A percentile compares a stretch with the other conserved stretches of the same genome.
These are phyloP conservation scores for Nicotiana otophora DNA, from an alignment of 257 asterid species.

Conservation along the genomic window DNA sequence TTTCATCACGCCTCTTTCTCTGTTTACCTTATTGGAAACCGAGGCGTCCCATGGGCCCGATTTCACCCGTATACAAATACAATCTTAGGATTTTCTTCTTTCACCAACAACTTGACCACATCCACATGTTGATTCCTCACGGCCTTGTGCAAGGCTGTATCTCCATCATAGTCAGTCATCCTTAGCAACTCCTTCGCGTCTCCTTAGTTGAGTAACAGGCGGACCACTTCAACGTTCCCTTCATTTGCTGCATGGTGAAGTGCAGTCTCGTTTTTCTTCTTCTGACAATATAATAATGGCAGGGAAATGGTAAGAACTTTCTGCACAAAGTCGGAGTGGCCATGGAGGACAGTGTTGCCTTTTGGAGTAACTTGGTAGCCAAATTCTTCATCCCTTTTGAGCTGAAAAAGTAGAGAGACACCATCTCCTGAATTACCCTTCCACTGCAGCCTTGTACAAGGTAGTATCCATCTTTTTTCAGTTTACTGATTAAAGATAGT, in stretches of 20 bases:
- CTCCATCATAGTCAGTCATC: not conserved
- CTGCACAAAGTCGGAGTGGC: not conserved
- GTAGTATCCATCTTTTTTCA: not conserved
- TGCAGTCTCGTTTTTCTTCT: not conserved
- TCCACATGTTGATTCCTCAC: not conserved
- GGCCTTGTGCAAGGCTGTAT: constrained; percentile 12
- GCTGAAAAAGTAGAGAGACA: not conserved
- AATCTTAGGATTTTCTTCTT: not conserved
- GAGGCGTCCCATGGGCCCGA: too few species aligned
- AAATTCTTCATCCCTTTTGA: not conserved
- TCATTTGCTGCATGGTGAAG: not conserved
- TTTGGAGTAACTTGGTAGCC: not conserved
- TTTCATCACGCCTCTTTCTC: too few species aligned
- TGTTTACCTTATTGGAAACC: too few species aligned
- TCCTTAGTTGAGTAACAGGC: not conserved
- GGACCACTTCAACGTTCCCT: not conserved
- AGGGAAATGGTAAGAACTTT: not conserved
- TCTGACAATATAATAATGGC: too few species aligned
- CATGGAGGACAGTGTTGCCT: not conserved
- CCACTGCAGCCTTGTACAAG: not conserved
- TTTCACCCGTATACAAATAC: not conserved
- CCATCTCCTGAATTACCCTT: not conserved
- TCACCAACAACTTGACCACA: not conserved
- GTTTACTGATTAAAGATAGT: too few species aligned
- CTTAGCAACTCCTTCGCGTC: not conserved